These are phyloP conservation scores for Coniferiporia sulphurascens DNA, from an alignment of 1,284 basidiomycete species.

Conservation along the genomic window DNA sequence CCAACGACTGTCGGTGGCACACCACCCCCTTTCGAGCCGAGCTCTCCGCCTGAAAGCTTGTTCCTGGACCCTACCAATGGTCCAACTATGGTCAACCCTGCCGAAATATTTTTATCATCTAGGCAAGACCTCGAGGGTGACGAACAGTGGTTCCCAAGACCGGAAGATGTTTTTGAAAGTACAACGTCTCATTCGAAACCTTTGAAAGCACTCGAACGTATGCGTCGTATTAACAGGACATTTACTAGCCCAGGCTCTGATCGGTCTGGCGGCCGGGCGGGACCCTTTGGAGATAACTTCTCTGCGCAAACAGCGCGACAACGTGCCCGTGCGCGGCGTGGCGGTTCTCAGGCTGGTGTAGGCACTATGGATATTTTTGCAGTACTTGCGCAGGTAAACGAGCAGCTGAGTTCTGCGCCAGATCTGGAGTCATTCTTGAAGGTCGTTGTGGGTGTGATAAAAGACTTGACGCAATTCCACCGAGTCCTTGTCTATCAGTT, in stretches of 20 bases:
- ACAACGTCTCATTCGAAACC: constrained; percentile 74
- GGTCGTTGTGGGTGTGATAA: constrained; percentile 75
- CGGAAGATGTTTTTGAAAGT: constrained; percentile 68
- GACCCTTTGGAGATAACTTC: constrained; percentile 13
- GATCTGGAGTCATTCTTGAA: constrained; percentile 75
- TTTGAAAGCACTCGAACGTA: constrained; percentile 66
- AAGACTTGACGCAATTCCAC: constrained; percentile 82
- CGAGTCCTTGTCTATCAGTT: constrained; percentile 89
- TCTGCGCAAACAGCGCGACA: constrained; percentile 22
- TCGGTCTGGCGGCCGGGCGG: constrained; percentile 8
- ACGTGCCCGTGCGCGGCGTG: constrained; percentile 22
- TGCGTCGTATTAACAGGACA: constrained; percentile 45
- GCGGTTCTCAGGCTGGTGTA: constrained; percentile 33
- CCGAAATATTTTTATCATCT: constrained; percentile 14
- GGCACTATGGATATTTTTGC: constrained; percentile 81
- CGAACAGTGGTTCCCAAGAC: constrained; percentile 43
- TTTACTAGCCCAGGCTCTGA: constrained; percentile 5
- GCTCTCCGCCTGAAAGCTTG: neutral
- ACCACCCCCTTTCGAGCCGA: neutral
- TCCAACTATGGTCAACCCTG: constrained; percentile 11
- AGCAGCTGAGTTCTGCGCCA: constrained; percentile 70
- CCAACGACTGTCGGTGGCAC: neutral
- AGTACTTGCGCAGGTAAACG: constrained; percentile 80
- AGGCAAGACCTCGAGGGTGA: constrained; percentile 32
- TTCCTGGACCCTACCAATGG: neutral